Conservation (phyloP, 176 grass and related monocot genomes). For the Saccharum spontaneum region DNA sequence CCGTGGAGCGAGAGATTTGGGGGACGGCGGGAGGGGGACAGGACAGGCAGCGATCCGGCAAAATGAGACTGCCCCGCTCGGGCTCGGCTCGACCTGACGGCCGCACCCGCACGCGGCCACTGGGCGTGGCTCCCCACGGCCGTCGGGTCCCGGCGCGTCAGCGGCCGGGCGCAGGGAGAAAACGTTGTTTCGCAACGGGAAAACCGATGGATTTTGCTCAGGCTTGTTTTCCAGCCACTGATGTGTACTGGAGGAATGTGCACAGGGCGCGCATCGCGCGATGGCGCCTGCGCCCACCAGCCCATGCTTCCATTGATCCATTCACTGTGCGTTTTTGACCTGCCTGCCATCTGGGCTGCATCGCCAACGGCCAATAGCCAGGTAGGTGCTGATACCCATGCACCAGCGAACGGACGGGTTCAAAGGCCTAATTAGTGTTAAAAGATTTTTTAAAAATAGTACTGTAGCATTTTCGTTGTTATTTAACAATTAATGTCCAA, state of each 20-base stretch:
- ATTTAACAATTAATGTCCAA: too few relatives aligned
- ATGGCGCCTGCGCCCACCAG: not conserved
- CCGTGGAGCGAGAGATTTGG: constrained; percentile 1
- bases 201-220: constrained; percentile 8
- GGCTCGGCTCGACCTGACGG: not conserved
- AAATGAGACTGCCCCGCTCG: not conserved
- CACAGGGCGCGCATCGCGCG: not conserved
- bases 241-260: constrained; percentile 36
- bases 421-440: too few relatives aligned
- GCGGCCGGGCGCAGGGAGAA: not conserved
- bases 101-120: not conserved
- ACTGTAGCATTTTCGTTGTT: too few relatives aligned
- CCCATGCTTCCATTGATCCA: constrained; percentile 16
- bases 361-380: constrained; percentile 37
- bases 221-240: constrained; percentile 16
- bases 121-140: constrained; percentile 39
- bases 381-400: constrained; percentile 11
- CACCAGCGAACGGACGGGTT: not conserved
- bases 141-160: not conserved
- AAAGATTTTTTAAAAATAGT: too few relatives aligned
- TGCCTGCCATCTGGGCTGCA: not conserved
- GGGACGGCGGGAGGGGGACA: not conserved
- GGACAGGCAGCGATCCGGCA: constrained; percentile 14
- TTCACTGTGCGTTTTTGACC: constrained; percentile 32
- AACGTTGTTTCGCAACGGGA: not conserved